Conservation (phyloP, 345 rosid species). For the Citrus cavaleriei region DNA sequence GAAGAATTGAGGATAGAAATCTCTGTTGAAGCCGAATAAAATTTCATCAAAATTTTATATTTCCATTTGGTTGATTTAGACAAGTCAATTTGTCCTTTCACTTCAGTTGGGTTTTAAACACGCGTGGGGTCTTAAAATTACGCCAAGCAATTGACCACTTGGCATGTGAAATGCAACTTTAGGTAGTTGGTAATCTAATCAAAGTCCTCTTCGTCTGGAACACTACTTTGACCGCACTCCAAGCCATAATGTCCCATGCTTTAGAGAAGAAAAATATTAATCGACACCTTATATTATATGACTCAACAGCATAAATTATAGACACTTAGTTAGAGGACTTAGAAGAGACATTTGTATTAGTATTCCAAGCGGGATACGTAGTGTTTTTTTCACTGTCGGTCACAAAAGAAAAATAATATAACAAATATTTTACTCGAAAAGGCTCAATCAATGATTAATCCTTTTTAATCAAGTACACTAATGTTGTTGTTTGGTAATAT, state of each 20-base stretch:
- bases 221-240: background rate
- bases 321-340: background rate
- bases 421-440: background rate
- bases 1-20: too few species aligned
- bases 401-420: background rate
- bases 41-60: too few species aligned
- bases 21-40: too few species aligned
- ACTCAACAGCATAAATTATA: background rate
- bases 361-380: background rate
- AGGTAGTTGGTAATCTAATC: background rate
- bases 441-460: background rate
- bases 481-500: slow-evolving; percentile 16
- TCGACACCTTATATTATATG: background rate
- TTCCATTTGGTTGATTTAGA: background rate
- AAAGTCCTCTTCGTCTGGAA: background rate
- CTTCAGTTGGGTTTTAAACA: background rate
- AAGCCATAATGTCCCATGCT: background rate
- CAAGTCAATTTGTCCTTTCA: background rate
- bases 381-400: background rate
- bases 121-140: background rate
- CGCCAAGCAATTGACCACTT: slow-evolving; percentile 1
- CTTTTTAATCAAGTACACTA: background rate
- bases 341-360: background rate
- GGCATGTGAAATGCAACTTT: background rate
- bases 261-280: background rate